Evolutionary conservation across 805 yeast species (phyloP).

Genomic region (Pichia occidentalis): DNA sequence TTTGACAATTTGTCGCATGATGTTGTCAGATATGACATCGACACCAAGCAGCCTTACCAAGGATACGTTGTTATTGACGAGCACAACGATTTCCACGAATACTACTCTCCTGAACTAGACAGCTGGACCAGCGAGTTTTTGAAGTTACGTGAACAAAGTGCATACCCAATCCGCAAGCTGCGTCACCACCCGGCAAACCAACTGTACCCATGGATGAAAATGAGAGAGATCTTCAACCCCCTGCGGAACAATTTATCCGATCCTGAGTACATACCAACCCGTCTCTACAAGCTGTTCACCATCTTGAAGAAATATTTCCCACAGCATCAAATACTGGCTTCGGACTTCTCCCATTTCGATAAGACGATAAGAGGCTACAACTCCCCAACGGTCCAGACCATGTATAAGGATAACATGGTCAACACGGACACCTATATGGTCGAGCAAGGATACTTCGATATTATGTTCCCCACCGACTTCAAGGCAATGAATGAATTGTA

Average conservation of each 20-base stretch:
- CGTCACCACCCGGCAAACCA: conserved; percentile 55
- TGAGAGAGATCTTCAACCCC: conserved; percentile 52
- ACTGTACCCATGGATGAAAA: conserved; percentile 34
- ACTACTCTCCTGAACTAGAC: conserved; percentile 57
- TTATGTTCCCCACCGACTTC: conserved; percentile 82
- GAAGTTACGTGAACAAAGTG: conserved; percentile 45
- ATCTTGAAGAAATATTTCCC: conserved; percentile 63
- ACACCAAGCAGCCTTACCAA: conserved; percentile 62
- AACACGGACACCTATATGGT: conserved; percentile 71
- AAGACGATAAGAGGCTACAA: conserved; percentile 49
- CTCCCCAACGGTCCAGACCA: conserved; percentile 77
- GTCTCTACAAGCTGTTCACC: conserved; percentile 58
- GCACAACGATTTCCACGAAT: conserved; percentile 69
- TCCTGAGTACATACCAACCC: conserved; percentile 79
- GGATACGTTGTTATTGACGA: conserved; percentile 72
- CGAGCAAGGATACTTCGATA: conserved; percentile 81
- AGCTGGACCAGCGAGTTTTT: conserved; percentile 50
- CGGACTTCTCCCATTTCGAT: conserved; percentile 60
- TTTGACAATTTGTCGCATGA: conserved; percentile 84
- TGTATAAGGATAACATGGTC: conserved; percentile 59
- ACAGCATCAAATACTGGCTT: conserved; percentile 61
- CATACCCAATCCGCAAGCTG: conserved; percentile 27
- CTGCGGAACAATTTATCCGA: conserved; percentile 59
- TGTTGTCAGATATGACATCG: conserved; percentile 64
- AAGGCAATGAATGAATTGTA: conserved; percentile 54